Base-by-base conservation (phyloP, 805 yeast species). In the Wickerhamomyces sydowiorum region DNA sequence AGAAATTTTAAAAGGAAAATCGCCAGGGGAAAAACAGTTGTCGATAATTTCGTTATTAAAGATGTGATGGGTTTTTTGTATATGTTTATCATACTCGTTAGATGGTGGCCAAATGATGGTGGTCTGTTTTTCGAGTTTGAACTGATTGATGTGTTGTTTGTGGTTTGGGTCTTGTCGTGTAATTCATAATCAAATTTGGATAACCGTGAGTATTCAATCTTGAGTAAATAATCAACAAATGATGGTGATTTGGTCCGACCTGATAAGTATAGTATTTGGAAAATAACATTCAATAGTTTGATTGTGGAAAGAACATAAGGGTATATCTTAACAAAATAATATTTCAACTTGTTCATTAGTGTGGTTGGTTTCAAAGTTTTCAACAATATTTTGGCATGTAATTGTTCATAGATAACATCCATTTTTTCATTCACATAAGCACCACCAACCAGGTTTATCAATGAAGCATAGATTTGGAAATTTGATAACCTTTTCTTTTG, bases 1-100 rank as follows among this genome's bases (percentile, higher is more conserved):
- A 88, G 69, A 52, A 90, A 86, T 62, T 88, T 87, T 46, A 90
- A 69, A 20, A 81, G 55, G 57, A 91, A 89, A 39, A 90, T 82
- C 2, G 95, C 86, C 0, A 83, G 72, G 0, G 96, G 96, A 62
- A 91, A 78, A 36, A 80, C 59, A 2, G 85, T 57, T 24, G 57
- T 47, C 30, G 63, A 51, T 18, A 47, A 19, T 15, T 40, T 50
- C 29, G 56, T 50, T 9, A 48, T 39, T 17, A 44, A 45, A 36
- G 46, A 35, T 31, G 45, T 33, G 1, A 58, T 5, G 15, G 59
- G 54, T 1, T 37, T 38, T 27, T 46, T 42, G 34, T 49, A 52
- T 13, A 39, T 39, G 1, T 42, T 25, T n/a, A 48, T 20, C 2
- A 39, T 31, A 18, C 37, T 32, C 21, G 37, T 27, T 10, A 56